Percentiles rank a stretch among this genome's conserved stretches.
Evolutionary conservation across 2,329 filamentous ascomycete genomes (phyloP).

Genomic region (Epichloe aotearoae): DNA sequence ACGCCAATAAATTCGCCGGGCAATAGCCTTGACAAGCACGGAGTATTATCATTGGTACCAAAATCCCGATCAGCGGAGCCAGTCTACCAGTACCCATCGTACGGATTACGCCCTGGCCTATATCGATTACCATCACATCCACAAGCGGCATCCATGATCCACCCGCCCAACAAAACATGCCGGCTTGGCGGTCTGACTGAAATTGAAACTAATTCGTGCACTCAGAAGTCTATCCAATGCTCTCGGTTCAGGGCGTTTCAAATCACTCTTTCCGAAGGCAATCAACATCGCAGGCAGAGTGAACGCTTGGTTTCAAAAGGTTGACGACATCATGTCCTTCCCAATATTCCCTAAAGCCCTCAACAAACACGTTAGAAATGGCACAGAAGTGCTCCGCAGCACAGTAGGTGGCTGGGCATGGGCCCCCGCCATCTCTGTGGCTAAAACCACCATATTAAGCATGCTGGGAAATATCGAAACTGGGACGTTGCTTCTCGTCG

Average conservation of each 20-base stretch:
- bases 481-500: slow-evolving; percentile 34
- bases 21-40: neutral
- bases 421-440: slow-evolving; percentile 32
- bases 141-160: neutral
- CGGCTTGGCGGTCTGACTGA: neutral
- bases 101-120: neutral
- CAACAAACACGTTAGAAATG: slow-evolving; percentile 3
- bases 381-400: slow-evolving; percentile 25
- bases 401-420: slow-evolving; percentile 32
- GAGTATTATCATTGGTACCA: neutral
- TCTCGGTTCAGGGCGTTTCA: neutral
- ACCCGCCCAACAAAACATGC: neutral
- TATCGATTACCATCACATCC: neutral
- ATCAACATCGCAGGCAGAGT: neutral
- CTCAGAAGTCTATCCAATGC: neutral
- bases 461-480: slow-evolving; percentile 32
- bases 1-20: neutral
- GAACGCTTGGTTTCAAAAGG: neutral
- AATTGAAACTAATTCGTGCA: neutral
- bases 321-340: neutral
- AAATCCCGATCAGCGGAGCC: slow-evolving; percentile 2
- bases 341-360: slow-evolving; percentile 1
- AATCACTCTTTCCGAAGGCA: neutral
- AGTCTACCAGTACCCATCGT: neutral
- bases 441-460: slow-evolving; percentile 31